These are phyloP conservation scores for Nakaseomyces uthaithaninus DNA, from an alignment of 1,139 yeast species.

Conservation along the genomic window DNA sequence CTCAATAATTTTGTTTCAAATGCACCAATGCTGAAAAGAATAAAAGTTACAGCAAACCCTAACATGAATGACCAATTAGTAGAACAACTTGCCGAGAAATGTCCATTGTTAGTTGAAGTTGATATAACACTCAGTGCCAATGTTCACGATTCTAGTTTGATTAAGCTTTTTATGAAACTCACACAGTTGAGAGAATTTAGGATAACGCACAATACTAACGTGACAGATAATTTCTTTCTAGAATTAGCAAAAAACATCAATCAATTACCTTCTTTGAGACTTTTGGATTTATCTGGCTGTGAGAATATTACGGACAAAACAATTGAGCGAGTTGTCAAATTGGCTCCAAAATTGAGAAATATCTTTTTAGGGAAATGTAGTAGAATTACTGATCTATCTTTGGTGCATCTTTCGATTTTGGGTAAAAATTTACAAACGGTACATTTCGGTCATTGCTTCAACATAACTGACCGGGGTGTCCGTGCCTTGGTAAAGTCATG, in stretches of 20 bases:
- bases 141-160: slow-evolving; percentile 56
- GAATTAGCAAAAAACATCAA: slow-evolving; percentile 27
- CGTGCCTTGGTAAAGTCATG: slow-evolving; percentile 67
- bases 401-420: slow-evolving; percentile 60
- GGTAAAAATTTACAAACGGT: slow-evolving; percentile 82
- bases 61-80: slow-evolving; percentile 64
- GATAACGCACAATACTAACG: slow-evolving; percentile 62
- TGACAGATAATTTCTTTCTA: slow-evolving; percentile 44
- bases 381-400: slow-evolving; percentile 75
- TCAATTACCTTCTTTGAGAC: slow-evolving; percentile 50
- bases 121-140: slow-evolving; percentile 80
- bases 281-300: slow-evolving; percentile 82
- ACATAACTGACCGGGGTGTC: slow-evolving; percentile 85
- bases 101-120: slow-evolving; percentile 78
- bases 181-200: slow-evolving; percentile 76
- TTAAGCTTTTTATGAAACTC: slow-evolving; percentile 54
- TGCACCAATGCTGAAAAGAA: slow-evolving; percentile 73
- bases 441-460: slow-evolving; percentile 89
- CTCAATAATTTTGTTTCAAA: slow-evolving; percentile 49
- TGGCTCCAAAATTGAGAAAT: slow-evolving; percentile 82
- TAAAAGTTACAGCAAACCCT: slow-evolving; percentile 68
- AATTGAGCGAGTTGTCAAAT: slow-evolving; percentile 59
- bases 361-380: slow-evolving; percentile 85
- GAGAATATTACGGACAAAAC: slow-evolving; percentile 72
- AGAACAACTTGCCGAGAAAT: slow-evolving; percentile 52